Conservation (phyloP, 208 protist genomes). For the Crithidia brevicula region DNA sequence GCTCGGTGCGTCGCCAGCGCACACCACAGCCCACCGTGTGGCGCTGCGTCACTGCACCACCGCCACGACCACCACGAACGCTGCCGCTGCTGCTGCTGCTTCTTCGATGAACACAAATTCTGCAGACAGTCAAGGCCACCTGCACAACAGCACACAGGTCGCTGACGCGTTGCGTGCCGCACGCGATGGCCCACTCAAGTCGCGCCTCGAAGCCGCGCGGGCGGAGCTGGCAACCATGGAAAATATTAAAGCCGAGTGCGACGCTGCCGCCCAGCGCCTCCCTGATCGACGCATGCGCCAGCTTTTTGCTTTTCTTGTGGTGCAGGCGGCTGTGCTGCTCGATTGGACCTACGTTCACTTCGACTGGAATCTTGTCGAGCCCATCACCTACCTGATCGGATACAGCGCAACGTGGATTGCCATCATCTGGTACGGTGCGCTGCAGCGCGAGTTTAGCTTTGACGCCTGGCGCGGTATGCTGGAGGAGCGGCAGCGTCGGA, state of each 20-base stretch:
- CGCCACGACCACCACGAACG: no score
- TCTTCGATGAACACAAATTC: no score
- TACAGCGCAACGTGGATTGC: constrained; percentile 77
- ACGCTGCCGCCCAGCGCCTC: constrained; percentile 29
- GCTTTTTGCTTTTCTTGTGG: constrained; percentile 49
- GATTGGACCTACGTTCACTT: constrained; percentile 88
- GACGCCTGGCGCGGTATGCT: constrained; percentile 42
- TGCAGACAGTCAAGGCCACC: neutral
- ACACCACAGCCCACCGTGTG: no score
- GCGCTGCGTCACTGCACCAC: no score
- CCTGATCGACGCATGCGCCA: constrained; percentile 32
- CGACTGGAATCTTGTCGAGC: constrained; percentile 90
- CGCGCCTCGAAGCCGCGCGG: constrained; percentile 32
- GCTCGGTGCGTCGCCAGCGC: no score
- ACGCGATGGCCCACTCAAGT: constrained; percentile 35
- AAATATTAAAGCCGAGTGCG: constrained; percentile 35
- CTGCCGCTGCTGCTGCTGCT: neutral
- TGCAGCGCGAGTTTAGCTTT: constrained; percentile 60
- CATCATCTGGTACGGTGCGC: constrained; percentile 65
- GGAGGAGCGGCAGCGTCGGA: constrained; percentile 4
- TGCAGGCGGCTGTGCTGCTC: constrained; percentile 60
- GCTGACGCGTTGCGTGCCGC: constrained; percentile 34
- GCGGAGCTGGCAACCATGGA: constrained; percentile 38
- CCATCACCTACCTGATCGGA: constrained; percentile 86
- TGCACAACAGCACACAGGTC: neutral